A percentile compares a stretch with the other conserved stretches of the same genome.
These are phyloP conservation scores for Lathyrus tuberosus DNA, from an alignment of 306 rosid genomes.

Conservation along the genomic window DNA sequence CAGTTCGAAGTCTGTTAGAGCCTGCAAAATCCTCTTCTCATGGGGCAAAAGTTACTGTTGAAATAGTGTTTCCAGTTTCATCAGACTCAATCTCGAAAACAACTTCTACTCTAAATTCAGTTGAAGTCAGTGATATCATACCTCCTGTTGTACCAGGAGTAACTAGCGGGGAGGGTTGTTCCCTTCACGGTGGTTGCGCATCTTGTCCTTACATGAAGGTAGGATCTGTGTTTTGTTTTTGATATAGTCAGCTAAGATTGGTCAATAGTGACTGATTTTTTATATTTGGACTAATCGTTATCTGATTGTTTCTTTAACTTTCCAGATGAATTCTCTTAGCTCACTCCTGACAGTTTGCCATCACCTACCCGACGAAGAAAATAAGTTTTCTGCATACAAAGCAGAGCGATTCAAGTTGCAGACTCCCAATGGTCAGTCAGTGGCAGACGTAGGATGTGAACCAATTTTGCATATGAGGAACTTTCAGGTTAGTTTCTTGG, in stretches of 20 bases:
- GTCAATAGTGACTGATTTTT: neutral
- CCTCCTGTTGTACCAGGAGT: conserved; percentile 86
- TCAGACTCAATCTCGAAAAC: conserved; percentile 81
- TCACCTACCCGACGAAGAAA: conserved; percentile 58
- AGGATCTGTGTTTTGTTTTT: conserved; percentile 28
- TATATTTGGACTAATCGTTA: conserved; percentile 17
- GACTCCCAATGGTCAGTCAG: conserved; percentile 83
- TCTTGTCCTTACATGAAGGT: conserved; percentile 99
- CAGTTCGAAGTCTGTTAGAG: conserved; percentile 68
- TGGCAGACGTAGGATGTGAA: conserved; percentile 95
- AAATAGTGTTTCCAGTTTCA: conserved; percentile 94
- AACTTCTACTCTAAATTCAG: conserved; percentile 52
- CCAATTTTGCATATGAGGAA: conserved; percentile 97
- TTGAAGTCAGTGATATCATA: conserved; percentile 51
- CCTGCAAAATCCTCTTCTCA: conserved; percentile 51
- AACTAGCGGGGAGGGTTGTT: conserved; percentile 93
- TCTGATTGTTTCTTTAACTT: conserved; percentile 41
- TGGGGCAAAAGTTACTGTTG: conserved; percentile 67
- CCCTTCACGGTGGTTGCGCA: conserved; percentile 94
- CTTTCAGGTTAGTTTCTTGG: conserved; percentile 73
- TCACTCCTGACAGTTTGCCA: conserved; percentile 83
- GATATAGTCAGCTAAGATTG: conserved; percentile 24
- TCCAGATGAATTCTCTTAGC: conserved; percentile 91
- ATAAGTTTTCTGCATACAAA: conserved; percentile 54
- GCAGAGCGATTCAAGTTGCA: conserved; percentile 73